These are phyloP conservation scores for Rhynchospora tenuis DNA, from an alignment of 176 grass and related monocot genomes.

Conservation along the genomic window DNA sequence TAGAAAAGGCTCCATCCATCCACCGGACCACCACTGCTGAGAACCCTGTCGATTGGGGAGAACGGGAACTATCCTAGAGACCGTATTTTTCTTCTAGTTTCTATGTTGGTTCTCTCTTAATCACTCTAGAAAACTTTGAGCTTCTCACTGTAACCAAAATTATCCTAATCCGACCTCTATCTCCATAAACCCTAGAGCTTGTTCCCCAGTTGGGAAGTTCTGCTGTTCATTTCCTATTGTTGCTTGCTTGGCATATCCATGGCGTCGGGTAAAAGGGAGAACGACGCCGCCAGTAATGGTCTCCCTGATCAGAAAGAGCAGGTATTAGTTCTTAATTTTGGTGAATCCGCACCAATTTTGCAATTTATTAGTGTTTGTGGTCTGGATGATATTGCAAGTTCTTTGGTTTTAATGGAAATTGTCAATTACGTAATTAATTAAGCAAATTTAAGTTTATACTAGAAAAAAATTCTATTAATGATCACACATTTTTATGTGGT, in stretches of 20 bases:
- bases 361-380: neutral
- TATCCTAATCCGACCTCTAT: neutral
- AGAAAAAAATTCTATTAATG: neutral
- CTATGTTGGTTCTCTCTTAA: neutral
- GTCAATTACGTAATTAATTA: neutral
- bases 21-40: no score
- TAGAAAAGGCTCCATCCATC: neutral
- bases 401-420: neutral
- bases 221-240: neutral
- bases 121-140: neutral
- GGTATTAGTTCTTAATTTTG: conserved; percentile 13
- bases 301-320: conserved; percentile 27
- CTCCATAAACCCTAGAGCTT: neutral
- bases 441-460: neutral
- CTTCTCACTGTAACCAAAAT: neutral
- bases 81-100: neutral
- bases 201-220: neutral
- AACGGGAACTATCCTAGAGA: neutral
- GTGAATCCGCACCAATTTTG: neutral
- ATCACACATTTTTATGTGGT: neutral
- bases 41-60: no score
- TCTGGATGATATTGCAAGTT: neutral
- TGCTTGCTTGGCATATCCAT: conserved; percentile 9
- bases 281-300: conserved; percentile 11
- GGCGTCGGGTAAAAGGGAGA: conserved; percentile 27